Evolutionary conservation across 768 basidiomycete species (phyloP).

Genomic region (Calocera viscosa): DNA sequence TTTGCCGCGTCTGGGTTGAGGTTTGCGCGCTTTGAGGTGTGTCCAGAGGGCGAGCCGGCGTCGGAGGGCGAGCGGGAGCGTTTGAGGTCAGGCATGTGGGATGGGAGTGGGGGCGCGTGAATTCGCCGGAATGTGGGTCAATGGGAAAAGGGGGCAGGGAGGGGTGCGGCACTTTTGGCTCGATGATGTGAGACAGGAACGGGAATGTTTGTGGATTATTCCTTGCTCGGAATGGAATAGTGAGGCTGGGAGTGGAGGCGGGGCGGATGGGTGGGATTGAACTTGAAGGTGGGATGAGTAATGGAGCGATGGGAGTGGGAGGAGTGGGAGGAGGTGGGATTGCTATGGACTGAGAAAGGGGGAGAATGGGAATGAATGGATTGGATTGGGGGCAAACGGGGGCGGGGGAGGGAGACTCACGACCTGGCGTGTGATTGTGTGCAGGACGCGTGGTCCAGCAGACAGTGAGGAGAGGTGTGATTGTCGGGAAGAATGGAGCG

Average conservation of each 20-base stretch:
- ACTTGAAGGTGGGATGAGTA: slow-evolving; percentile 1
- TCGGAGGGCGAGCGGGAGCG: slow-evolving; percentile 19
- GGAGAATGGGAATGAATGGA: background rate
- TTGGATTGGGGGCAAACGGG: background rate
- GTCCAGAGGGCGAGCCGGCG: slow-evolving; percentile 13
- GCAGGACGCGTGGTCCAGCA: background rate
- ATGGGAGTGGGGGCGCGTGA: slow-evolving; percentile 4
- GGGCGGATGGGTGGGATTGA: background rate
- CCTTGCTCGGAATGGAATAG: background rate
- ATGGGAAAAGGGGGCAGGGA: background rate
- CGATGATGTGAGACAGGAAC: background rate
- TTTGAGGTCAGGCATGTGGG: slow-evolving; percentile 15
- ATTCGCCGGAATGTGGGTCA: slow-evolving; percentile 13
- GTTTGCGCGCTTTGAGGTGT: slow-evolving; percentile 15
- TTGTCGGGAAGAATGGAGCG: background rate
- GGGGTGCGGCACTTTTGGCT: background rate
- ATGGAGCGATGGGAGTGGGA: background rate
- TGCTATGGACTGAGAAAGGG: background rate
- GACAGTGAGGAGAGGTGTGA: background rate
- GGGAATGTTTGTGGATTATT: too few relatives aligned
- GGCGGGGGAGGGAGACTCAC: background rate
- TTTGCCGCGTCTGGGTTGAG: slow-evolving; percentile 13
- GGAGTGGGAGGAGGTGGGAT: background rate
- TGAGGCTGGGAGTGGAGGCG: background rate
- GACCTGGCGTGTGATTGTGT: background rate